Evolutionary conservation across 1,284 basidiomycete genomes (phyloP).

Genomic region (Coniferiporia sulphurascens): DNA sequence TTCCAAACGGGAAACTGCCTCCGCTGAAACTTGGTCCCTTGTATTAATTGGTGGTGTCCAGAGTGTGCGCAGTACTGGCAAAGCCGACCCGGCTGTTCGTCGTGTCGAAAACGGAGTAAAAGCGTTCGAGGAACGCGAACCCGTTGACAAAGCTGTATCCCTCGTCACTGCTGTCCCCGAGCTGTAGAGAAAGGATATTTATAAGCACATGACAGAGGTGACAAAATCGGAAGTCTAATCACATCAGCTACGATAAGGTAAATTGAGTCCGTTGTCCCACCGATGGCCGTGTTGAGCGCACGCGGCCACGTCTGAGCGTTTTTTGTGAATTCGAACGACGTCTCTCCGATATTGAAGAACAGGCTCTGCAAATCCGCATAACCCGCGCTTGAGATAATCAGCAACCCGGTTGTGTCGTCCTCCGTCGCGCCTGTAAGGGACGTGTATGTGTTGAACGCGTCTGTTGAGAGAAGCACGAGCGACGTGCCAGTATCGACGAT

Average conservation of each 20-base stretch:
- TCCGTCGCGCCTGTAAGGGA: slow-evolving; percentile 15
- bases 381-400: slow-evolving; percentile 14
- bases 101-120: slow-evolving; percentile 23
- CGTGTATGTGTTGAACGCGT: slow-evolving; percentile 20
- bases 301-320: slow-evolving; percentile 22
- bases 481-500: slow-evolving; percentile 26
- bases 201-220: not conserved
- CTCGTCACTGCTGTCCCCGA: slow-evolving; percentile 12
- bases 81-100: slow-evolving; percentile 22
- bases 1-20: no score
- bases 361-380: slow-evolving; percentile 19
- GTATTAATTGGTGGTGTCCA: slow-evolving; percentile 20
- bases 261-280: slow-evolving; percentile 17
- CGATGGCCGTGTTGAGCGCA: slow-evolving; percentile 20
- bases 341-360: slow-evolving; percentile 19
- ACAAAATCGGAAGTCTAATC: not conserved
- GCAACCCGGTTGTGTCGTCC: slow-evolving; percentile 19
- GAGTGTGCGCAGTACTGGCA: slow-evolving; percentile 21
- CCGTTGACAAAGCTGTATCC: slow-evolving; percentile 23
- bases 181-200: slow-evolving; percentile 1
- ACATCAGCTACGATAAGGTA: slow-evolving; percentile 20
- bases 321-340: slow-evolving; percentile 18
- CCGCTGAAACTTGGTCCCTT: not conserved
- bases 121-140: slow-evolving; percentile 20
- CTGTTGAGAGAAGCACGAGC: slow-evolving; percentile 18